Evolutionary conservation across 169 alveolate species (phyloP).

Genomic region (Eimeria praecox): DNA sequence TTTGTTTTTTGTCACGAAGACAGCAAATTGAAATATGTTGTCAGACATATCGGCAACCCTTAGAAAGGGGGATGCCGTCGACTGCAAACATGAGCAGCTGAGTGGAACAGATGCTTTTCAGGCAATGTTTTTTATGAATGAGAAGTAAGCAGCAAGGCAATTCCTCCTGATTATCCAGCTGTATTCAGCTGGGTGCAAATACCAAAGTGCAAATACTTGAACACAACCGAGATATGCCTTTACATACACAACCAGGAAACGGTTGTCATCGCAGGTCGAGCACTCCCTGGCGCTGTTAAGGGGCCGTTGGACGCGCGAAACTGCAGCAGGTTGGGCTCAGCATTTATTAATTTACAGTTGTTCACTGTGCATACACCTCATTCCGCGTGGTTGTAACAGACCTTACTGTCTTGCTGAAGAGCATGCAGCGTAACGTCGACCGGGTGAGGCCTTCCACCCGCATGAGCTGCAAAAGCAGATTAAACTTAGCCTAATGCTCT

Average conservation of each 20-base stretch:
- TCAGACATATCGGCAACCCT: not conserved
- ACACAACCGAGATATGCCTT: not conserved
- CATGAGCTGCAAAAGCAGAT: not conserved
- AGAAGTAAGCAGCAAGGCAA: not conserved
- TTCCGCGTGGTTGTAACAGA: not conserved
- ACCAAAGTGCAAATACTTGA: not conserved
- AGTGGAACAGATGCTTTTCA: not conserved
- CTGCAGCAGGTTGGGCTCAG: conserved; percentile 40
- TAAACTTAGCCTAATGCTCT: not conserved
- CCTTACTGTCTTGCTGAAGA: conserved; percentile 28
- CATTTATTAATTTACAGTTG: not conserved
- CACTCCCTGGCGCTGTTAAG: conserved; percentile 8
- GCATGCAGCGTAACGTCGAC: conserved; percentile 52
- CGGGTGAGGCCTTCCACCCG: conserved; percentile 17
- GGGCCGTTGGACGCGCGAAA: conserved; percentile 1
- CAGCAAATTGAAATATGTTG: not conserved
- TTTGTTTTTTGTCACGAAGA: too few relatives aligned
- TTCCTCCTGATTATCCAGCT: not conserved
- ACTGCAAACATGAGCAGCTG: not conserved
- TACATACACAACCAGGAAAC: not conserved
- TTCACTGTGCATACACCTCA: not conserved
- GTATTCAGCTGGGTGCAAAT: not conserved
- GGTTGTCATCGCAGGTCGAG: conserved; percentile 27
- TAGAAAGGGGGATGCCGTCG: not conserved
- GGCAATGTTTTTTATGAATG: not conserved